Conservation (phyloP, 163 green algal species). For the Coccomyxa subellipsoidea region DNA sequence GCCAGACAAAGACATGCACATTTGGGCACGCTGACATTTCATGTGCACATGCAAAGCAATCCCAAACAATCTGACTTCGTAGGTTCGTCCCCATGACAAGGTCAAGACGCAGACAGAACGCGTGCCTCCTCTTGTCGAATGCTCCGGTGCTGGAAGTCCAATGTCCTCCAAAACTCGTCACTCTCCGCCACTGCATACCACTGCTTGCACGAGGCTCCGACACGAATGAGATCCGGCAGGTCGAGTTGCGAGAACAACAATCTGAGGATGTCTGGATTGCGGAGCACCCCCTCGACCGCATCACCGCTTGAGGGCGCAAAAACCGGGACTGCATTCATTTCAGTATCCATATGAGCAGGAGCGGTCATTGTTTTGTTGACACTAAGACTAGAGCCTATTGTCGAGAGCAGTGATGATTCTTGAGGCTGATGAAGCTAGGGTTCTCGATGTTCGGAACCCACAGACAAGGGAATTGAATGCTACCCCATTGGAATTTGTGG, state of each 20-base stretch:
- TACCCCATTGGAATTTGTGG: too few relatives aligned
- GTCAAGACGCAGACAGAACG: background rate
- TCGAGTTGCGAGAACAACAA: background rate
- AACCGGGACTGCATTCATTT: background rate
- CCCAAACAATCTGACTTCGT: background rate
- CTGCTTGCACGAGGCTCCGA: background rate
- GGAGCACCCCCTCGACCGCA: background rate
- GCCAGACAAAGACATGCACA: background rate
- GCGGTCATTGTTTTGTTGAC: background rate
- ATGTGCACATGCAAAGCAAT: background rate
- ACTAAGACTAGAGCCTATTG: too few relatives aligned
- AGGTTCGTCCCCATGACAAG: background rate
- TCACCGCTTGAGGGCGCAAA: background rate
- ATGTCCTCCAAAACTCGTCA: background rate
- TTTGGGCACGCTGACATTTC: background rate
- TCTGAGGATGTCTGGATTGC: slow-evolving; percentile 1
- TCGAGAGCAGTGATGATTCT: too few relatives aligned
- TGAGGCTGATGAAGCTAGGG: too few relatives aligned
- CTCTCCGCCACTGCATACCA: background rate
- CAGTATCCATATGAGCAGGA: background rate
- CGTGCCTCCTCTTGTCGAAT: background rate
- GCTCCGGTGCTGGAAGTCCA: slow-evolving; percentile 1
- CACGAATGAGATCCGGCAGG: background rate
- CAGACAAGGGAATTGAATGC: too few relatives aligned
- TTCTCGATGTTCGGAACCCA: too few relatives aligned